Base-by-base conservation (phyloP, 352 stramenopile species). In the Phytophthora kernoviae region DNA sequence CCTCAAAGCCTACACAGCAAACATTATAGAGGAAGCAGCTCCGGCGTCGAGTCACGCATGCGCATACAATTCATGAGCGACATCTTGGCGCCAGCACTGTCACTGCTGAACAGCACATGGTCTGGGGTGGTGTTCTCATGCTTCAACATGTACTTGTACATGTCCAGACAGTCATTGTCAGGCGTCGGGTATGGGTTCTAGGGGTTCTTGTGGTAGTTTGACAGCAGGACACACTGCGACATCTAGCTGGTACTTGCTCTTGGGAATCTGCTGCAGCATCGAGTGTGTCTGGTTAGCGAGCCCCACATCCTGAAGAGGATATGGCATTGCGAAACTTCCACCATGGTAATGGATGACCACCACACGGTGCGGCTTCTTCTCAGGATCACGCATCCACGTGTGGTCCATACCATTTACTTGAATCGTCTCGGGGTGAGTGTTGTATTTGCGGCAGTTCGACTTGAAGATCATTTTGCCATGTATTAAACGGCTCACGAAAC, bases 171-270 rank as follows among this genome's bases (percentile, higher is more conserved):
- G 49, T 83, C 74, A 30, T 83, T 50, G 10, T 65, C 41, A 15
- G 70, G 70, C 12, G 52, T 39, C 10, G 74, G 74, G 55, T 59
- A 83, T 26, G 53, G 42, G 43, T 65, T 47, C 26, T 76, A 58
- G 2, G 70, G 67, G 18, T 58, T 59, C 61, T 83, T 83, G 49
- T 67, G 74, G 61, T 80, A 83, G 58, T 79, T 82, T 17, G 66
- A 63, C 6, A 82, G 54, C 26, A 79, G 63, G n/a, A 70, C 65
- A 27, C 12, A 79, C 65, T 1, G 37, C n/a, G 7, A 64, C 54
- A 42, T 41, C 30, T 45, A 58, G 20, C 39, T 30, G 32, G 34
- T 54, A 49, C 34, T 40, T 36, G 26, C 50, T 27, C 20, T n/a
- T 17, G 40, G 65, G 61, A 26, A 44, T 50, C 46, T 60, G 32